Conservation (phyloP, 306 rosid species). For the Glycine latifolia region DNA sequence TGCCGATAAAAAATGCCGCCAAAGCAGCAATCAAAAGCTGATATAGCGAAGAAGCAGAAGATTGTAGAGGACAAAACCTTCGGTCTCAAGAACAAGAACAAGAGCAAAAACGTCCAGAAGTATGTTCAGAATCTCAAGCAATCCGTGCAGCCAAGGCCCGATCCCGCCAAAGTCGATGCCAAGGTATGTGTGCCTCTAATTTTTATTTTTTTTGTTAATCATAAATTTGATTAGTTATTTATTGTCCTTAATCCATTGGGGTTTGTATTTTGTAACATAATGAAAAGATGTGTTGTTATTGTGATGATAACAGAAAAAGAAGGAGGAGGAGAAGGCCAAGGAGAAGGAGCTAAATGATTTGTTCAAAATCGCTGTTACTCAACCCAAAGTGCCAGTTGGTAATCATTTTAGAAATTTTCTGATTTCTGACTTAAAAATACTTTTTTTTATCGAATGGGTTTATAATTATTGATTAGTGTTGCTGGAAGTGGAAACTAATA, state of each 20-base stretch:
- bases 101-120: slow-evolving; percentile 88
- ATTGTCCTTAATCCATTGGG: too few relatives aligned
- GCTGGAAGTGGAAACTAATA: neutral
- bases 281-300: neutral
- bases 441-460: neutral
- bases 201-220: neutral
- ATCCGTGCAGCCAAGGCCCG: slow-evolving; percentile 74
- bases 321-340: slow-evolving; percentile 93
- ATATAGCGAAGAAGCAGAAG: slow-evolving; percentile 95
- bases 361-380: slow-evolving; percentile 92
- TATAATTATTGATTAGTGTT: neutral
- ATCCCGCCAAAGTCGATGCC: slow-evolving; percentile 65
- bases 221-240: neutral
- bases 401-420: slow-evolving; percentile 42
- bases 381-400: slow-evolving; percentile 95
- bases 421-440: neutral
- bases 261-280: neutral
- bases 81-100: slow-evolving; percentile 94
- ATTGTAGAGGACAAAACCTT: slow-evolving; percentile 95
- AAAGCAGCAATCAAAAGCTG: slow-evolving; percentile 79
- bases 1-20: slow-evolving; percentile 82
- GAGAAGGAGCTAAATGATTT: slow-evolving; percentile 94
- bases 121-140: slow-evolving; percentile 82
- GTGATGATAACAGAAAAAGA: slow-evolving; percentile 76
- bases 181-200: slow-evolving; percentile 55